Conservation (phyloP, 179 eudicot species). For the Patellifolia procumbens region DNA sequence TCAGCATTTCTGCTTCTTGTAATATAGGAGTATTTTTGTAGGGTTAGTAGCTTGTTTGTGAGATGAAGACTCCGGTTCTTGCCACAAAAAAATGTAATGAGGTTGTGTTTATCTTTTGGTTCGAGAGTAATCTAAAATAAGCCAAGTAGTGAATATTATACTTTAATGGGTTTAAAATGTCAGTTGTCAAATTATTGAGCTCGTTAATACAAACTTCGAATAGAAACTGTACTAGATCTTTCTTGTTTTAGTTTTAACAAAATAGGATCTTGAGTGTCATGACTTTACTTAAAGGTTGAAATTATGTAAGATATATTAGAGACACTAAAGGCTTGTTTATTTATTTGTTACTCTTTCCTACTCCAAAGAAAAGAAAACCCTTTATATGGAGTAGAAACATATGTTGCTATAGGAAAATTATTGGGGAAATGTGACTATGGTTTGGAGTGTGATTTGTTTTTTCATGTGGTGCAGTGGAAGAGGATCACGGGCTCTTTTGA, state of each 20-base stretch:
- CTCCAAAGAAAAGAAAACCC: not conserved
- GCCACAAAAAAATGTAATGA: not conserved
- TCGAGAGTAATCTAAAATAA: not conserved
- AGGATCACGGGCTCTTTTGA: slow-evolving; percentile 86
- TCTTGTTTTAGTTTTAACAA: not conserved
- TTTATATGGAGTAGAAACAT: not conserved
- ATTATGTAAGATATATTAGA: not conserved
- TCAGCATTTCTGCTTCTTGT: not conserved
- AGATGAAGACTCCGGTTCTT: not conserved
- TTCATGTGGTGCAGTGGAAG: slow-evolving; percentile 56
- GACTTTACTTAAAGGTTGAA: not conserved
- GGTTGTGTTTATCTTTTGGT: not conserved
- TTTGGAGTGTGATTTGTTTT: not conserved
- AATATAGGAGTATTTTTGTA: not conserved
- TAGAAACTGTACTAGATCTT: not conserved
- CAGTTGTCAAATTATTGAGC: not conserved
- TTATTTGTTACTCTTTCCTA: not conserved
- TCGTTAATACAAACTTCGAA: not conserved
- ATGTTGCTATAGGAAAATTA: not conserved
- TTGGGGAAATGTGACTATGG: not conserved
- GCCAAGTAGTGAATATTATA: too few species aligned
- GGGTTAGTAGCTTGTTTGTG: not conserved
- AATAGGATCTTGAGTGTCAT: not conserved
- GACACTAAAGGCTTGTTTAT: not conserved
- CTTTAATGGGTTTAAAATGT: not conserved